A percentile compares a stretch with the other conserved stretches of the same genome.
phyloP scores from a whole-genome alignment of 768 basidiomycete genomes.

The Russula compacta region DNA sequence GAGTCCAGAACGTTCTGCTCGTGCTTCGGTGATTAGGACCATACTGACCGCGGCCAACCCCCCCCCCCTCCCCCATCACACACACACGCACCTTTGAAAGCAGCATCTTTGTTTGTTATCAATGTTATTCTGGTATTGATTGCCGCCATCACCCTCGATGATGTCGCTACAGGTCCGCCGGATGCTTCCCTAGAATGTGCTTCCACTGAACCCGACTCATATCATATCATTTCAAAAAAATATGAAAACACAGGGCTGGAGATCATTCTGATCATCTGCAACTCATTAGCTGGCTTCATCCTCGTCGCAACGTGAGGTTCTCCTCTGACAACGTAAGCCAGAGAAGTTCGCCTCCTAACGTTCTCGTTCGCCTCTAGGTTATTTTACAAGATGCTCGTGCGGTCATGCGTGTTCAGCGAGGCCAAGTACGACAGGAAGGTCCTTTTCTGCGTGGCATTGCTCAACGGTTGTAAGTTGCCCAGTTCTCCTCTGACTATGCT shows the following conservation, averaged over 20 bases:
- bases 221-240: not conserved
- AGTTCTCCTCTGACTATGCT: not conserved
- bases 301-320: not conserved
- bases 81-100: not conserved
- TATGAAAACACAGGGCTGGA: not conserved
- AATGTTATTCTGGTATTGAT: constrained; percentile 1
- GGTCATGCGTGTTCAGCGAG: constrained; percentile 2
- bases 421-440: not conserved
- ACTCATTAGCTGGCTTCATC: not conserved
- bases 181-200: not conserved
- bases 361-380: not conserved
- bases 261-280: not conserved
- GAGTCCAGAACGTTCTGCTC: not conserved
- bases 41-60: not conserved
- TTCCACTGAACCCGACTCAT: not conserved
- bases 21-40: too few species aligned
- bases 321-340: too few species aligned
- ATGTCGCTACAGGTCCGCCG: not conserved
- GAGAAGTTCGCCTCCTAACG: not conserved
- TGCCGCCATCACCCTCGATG: not conserved
- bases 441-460: not conserved
- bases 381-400: not conserved
- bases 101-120: constrained; percentile 1
- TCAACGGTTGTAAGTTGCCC: not conserved
- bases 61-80: too few species aligned